Evolutionary conservation across 1,139 yeast genomes (phyloP), one percentile per base, ranked within the genome.

Genomic region (Spathaspora sp.): DNA sequence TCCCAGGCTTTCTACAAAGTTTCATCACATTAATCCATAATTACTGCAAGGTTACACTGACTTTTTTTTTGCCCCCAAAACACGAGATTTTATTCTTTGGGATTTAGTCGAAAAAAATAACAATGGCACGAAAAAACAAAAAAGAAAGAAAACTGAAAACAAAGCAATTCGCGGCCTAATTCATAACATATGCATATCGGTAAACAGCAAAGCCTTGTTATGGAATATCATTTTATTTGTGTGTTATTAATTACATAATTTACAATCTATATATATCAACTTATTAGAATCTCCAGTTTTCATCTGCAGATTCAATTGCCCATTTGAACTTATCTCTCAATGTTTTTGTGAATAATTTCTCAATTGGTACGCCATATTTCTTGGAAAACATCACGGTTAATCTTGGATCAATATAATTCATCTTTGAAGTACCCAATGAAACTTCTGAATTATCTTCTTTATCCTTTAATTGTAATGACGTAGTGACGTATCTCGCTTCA

Each of bases 401-500:
- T 56, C 99, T 76, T 23, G 99, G 99, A 65, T 93, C 99, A 51
- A 91, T 91, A 73, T 91, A 91, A 65, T 91, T 91, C 78, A 89
- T 83, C 70, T 91, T 91, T 34, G 96, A 88, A 0, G 99, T 91
- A 40, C 96, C 91, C 56, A 91, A 74, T 0, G 98, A 91, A 25
- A 93, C 98, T 55, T 89, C 89, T 0, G 97, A 89, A 62, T 91
- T 91, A 61, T 89, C 97, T 63, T 91, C 96, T 65, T 88, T 89
- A 62, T 91, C 98, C 64, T 89, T 85, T 61, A 89, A 76, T 62
- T 86, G 95, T 52, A 90, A 73, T 23, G 81, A 71, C 2, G 89
- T 83, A 50, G 81, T 85, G 43, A 75, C 65, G 43, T 89, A 86
- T 55, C 97, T 78, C 49, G 80, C 79, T 46, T 88, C 95, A 13